phyloP scores from a whole-genome alignment of 805 yeast genomes.

The Candida ovalis region DNA sequence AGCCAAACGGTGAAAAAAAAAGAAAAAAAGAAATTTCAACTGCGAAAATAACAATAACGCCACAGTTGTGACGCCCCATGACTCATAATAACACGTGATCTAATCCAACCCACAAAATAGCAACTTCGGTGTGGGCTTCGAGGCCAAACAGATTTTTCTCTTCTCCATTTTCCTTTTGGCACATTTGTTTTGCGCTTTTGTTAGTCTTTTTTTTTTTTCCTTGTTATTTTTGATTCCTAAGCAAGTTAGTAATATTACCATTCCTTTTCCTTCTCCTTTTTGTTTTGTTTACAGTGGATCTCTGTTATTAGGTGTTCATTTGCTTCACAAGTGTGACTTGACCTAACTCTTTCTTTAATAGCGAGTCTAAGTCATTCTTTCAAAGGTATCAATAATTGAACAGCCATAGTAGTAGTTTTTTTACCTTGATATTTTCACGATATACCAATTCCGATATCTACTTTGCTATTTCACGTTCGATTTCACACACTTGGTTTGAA shows the following conservation, averaged over 20 bases:
- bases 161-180: not conserved
- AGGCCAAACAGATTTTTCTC: not conserved
- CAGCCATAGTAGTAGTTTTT: not conserved
- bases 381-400: not conserved
- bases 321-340: not conserved
- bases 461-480: not conserved
- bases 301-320: not conserved
- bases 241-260: not conserved
- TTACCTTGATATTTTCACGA: not conserved
- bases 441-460: slow-evolving; percentile 1
- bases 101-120: too few relatives aligned
- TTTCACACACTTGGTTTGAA: not conserved
- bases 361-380: not conserved
- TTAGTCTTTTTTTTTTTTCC: too few relatives aligned
- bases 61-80: too few relatives aligned
- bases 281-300: not conserved
- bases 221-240: not conserved
- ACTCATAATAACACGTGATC: too few relatives aligned
- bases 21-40: too few relatives aligned
- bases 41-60: too few relatives aligned
- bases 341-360: not conserved
- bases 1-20: too few relatives aligned
- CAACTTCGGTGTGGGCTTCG: not conserved
- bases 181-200: not conserved
- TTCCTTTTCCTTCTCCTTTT: not conserved